A percentile compares a stretch with the other conserved stretches of the same genome.
These are phyloP conservation scores for Astrothelium subdiscretum DNA, from an alignment of 495 filamentous ascomycete genomes.

Conservation along the genomic window DNA sequence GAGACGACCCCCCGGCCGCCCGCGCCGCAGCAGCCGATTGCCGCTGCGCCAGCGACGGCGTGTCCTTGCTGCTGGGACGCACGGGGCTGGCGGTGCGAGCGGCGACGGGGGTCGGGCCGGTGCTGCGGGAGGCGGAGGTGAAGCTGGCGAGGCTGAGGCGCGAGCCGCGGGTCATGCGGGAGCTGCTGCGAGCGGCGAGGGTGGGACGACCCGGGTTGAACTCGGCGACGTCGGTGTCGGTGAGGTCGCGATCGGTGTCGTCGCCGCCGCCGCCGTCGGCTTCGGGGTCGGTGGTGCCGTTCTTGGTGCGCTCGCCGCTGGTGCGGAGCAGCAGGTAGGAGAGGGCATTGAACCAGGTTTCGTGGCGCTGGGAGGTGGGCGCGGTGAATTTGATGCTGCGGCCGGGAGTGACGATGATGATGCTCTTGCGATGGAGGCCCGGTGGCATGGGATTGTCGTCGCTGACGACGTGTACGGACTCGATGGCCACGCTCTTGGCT, in stretches of 20 bases:
- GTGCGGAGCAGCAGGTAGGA: conserved; percentile 82
- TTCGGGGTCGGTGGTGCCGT: conserved; percentile 20
- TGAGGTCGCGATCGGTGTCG: conserved; percentile 37
- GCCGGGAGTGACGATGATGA: conserved; percentile 82
- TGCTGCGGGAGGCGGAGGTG: conserved; percentile 57
- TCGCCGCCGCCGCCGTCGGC: too few relatives aligned
- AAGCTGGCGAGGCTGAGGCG: conserved; percentile 72
- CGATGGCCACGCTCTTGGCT: conserved; percentile 91
- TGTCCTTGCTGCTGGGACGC: conserved; percentile 34
- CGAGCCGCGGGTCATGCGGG: conserved; percentile 40
- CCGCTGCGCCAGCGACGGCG: conserved; percentile 24
- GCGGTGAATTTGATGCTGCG: conserved; percentile 87
- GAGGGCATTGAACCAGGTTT: conserved; percentile 97
- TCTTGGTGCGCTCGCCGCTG: conserved; percentile 32
- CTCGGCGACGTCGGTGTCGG: conserved; percentile 71
- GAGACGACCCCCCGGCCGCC: background rate
- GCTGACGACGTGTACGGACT: conserved; percentile 82
- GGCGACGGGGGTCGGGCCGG: conserved; percentile 41
- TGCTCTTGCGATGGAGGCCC: conserved; percentile 83
- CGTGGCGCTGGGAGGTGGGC: conserved; percentile 82
- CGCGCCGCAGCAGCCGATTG: conserved; percentile 33
- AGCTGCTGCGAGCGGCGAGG: conserved; percentile 32
- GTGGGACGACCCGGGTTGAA: conserved; percentile 67
- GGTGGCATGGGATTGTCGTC: conserved; percentile 96
- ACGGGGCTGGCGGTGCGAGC: conserved; percentile 47